Conservation (phyloP, 805 yeast species). For the Saccharomycopsis sp. region DNA sequence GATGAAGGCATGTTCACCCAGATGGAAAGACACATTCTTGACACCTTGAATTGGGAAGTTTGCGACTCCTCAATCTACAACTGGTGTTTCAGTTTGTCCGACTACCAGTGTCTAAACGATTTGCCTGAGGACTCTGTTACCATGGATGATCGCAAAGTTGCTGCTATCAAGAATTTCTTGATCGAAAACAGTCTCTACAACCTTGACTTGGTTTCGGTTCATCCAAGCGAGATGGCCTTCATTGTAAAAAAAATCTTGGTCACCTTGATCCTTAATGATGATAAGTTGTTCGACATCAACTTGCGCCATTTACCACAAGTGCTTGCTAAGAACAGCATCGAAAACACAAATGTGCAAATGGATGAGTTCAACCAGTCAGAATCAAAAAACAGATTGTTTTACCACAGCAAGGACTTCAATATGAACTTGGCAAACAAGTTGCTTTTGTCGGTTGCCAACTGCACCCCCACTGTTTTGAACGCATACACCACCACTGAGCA, state of each 20-base stretch:
- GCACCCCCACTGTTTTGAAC: constrained; percentile 17
- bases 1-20: constrained; percentile 56
- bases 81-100: constrained; percentile 40
- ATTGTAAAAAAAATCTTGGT: constrained; percentile 31
- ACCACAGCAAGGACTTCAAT: constrained; percentile 40
- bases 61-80: constrained; percentile 40
- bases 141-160: constrained; percentile 15
- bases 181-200: constrained; percentile 17
- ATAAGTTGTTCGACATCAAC: constrained; percentile 40
- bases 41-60: constrained; percentile 65
- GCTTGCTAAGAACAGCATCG: constrained; percentile 40
- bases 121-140: constrained; percentile 29
- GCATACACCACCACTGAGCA: constrained; percentile 15
- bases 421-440: constrained; percentile 40
- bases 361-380: too few species aligned
- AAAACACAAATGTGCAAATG: constrained; percentile 35
- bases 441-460: constrained; percentile 25
- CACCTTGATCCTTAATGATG: constrained; percentile 36
- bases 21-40: constrained; percentile 71
- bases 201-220: constrained; percentile 17
- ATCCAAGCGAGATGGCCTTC: constrained; percentile 18
- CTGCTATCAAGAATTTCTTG: constrained; percentile 18
- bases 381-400: constrained; percentile 28
- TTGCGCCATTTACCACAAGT: constrained; percentile 38
- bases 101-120: constrained; percentile 42